Percentiles rank a stretch among this genome's conserved stretches.
Conservation (phyloP, 345 rosid species). For the Combretum micranthum region DNA sequence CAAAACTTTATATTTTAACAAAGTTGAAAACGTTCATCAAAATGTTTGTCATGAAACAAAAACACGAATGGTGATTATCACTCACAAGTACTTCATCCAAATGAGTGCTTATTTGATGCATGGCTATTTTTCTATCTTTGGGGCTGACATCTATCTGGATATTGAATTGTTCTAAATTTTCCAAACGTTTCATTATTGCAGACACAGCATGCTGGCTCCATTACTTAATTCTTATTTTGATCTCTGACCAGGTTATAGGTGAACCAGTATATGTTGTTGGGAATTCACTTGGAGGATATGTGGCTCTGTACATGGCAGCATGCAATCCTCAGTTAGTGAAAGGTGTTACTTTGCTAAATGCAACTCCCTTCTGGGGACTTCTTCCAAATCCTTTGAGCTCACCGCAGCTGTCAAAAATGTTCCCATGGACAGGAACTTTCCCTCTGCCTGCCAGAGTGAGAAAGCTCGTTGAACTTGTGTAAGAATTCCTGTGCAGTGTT, state of each 20-base stretch:
- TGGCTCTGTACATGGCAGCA: conserved; percentile 84
- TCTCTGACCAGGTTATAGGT: conserved; percentile 56
- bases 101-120: no score
- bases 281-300: conserved; percentile 91
- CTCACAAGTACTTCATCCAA: no score
- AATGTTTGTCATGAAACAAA: no score
- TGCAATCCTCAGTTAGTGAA: conserved; percentile 72
- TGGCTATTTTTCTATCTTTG: no score
- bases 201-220: no score
- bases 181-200: no score
- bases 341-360: conserved; percentile 89
- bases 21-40: no score
- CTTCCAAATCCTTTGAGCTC: conserved; percentile 75
- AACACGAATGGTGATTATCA: no score
- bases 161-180: no score
- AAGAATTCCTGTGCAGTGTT: conserved; percentile 19
- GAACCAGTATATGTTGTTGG: conserved; percentile 92
- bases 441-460: conserved; percentile 81
- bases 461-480: conserved; percentile 65
- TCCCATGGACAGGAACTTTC: conserved; percentile 89
- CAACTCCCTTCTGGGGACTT: conserved; percentile 98
- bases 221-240: neutral
- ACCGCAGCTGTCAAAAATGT: conserved; percentile 58
- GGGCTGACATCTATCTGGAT: no score
- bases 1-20: no score